A percentile compares a stretch with the other conserved stretches of the same genome.
phyloP scores from a whole-genome alignment of 1,284 basidiomycete genomes.

The Coriolopsis trogii region DNA sequence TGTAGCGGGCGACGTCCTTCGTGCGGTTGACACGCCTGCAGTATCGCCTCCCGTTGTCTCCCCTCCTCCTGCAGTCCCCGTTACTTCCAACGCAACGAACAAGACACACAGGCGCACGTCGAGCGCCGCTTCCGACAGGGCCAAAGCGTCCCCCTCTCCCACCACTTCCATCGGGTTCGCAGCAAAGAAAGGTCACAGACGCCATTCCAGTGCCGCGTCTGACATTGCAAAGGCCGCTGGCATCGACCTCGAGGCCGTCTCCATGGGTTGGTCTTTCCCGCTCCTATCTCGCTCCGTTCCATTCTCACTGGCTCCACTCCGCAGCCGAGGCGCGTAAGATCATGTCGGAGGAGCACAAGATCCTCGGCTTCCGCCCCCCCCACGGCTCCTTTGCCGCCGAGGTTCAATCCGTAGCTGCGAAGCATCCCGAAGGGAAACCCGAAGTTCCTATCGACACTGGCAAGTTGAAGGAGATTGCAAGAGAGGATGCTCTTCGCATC shows the following conservation, averaged over 20 bases:
- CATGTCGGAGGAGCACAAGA: slow-evolving; percentile 42
- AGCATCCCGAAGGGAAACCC: slow-evolving; percentile 33
- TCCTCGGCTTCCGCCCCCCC: slow-evolving; percentile 41
- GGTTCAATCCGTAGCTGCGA: slow-evolving; percentile 41
- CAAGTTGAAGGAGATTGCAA: slow-evolving; percentile 32
- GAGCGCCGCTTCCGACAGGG: not conserved
- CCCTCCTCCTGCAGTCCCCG: not conserved
- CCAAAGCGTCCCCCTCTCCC: not conserved
- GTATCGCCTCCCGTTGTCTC: slow-evolving; percentile 10
- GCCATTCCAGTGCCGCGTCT: slow-evolving; percentile 19
- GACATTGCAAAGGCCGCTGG: slow-evolving; percentile 30
- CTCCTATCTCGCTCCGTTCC: too few species aligned
- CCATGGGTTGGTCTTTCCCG: slow-evolving; percentile 3
- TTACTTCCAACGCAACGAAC: not conserved
- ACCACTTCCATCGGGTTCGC: not conserved
- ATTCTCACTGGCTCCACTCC: too few species aligned
- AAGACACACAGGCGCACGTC: not conserved
- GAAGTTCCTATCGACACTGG: slow-evolving; percentile 19
- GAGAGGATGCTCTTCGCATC: slow-evolving; percentile 34
- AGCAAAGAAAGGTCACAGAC: slow-evolving; percentile 11
- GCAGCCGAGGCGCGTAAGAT: slow-evolving; percentile 38
- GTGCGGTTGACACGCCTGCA: slow-evolving; percentile 18
- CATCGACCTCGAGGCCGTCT: slow-evolving; percentile 32
- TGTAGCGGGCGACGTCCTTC: slow-evolving; percentile 25
- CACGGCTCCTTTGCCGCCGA: slow-evolving; percentile 41